A percentile compares a stretch with the other conserved stretches of the same genome.
These are phyloP conservation scores for Solanum tarijense DNA, from an alignment of 257 asterid species.

Conservation along the genomic window DNA sequence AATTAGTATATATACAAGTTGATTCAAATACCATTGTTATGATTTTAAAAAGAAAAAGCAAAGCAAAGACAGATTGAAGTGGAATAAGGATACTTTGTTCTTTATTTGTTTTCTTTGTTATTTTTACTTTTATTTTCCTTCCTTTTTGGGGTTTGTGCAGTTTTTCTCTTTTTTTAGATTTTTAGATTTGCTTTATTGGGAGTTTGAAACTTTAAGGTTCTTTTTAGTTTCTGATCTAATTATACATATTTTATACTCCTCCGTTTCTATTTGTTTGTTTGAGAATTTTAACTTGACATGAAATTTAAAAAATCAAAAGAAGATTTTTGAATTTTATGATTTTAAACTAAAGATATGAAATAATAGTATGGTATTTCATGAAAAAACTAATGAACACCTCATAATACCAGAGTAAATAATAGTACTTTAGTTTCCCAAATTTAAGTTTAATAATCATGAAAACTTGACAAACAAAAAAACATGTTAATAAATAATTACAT, in stretches of 20 bases:
- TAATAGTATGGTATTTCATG: not conserved
- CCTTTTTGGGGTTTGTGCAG: not conserved
- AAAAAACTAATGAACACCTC: not conserved
- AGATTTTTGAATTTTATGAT: not conserved
- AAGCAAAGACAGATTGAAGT: not conserved
- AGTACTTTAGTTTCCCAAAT: not conserved
- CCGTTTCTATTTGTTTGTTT: not conserved
- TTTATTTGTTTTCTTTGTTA: not conserved
- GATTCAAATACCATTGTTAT: not conserved
- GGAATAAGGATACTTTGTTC: not conserved
- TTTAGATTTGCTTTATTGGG: not conserved
- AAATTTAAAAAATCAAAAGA: not conserved
- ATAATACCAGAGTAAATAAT: not conserved
- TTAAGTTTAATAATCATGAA: not conserved
- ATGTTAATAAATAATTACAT: not conserved
- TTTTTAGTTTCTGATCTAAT: not conserved
- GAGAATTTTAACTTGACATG: rapidly evolving
- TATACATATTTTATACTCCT: not conserved
- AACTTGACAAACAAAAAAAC: not conserved
- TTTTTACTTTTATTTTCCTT: not conserved
- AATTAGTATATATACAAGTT: no score
- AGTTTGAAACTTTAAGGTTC: not conserved
- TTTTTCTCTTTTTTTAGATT: not conserved
- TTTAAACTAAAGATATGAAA: not conserved
- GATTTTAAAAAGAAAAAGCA: not conserved